Percentiles rank a stretch among this genome's conserved stretches.
phyloP scores from a whole-genome alignment of 208 protist species.

The Phytomonas sp. region DNA sequence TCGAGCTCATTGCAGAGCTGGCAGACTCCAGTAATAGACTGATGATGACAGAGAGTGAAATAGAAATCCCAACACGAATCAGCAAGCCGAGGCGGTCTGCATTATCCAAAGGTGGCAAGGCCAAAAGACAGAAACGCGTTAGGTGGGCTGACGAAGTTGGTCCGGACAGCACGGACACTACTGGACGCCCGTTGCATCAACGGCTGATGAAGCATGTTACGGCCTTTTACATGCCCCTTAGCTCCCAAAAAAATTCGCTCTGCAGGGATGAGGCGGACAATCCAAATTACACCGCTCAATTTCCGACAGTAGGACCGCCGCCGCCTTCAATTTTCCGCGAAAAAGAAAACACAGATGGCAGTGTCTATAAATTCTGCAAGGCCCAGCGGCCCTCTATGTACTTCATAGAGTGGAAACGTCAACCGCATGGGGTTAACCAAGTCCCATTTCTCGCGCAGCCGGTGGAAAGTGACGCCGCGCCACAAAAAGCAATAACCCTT shows the following conservation, averaged over 20 bases:
- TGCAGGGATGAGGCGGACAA: slow-evolving; percentile 11
- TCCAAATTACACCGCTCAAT: slow-evolving; percentile 16
- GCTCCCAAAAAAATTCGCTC: slow-evolving; percentile 11
- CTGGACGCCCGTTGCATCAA: neutral
- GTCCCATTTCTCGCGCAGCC: slow-evolving; percentile 23
- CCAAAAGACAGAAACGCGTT: slow-evolving; percentile 24
- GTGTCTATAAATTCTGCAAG: slow-evolving; percentile 43
- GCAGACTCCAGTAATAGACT: slow-evolving; percentile 8
- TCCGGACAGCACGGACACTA: neutral
- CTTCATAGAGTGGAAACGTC: slow-evolving; percentile 45
- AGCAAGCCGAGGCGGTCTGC: neutral
- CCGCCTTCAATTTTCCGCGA: slow-evolving; percentile 33
- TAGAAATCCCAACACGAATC: slow-evolving; percentile 5
- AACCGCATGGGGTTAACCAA: slow-evolving; percentile 14
- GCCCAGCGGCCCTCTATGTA: slow-evolving; percentile 33
- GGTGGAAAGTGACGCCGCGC: neutral
- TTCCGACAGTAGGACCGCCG: slow-evolving; percentile 15
- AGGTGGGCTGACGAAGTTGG: slow-evolving; percentile 45
- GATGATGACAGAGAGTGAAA: slow-evolving; percentile 12
- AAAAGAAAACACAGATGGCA: slow-evolving; percentile 39
- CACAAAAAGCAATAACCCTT: slow-evolving; percentile 17
- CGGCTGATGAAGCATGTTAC: slow-evolving; percentile 44
- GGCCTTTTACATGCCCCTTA: slow-evolving; percentile 48
- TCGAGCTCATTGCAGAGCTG: slow-evolving; percentile 1
- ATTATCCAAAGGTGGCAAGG: slow-evolving; percentile 6